Base-by-base conservation (phyloP, 805 yeast species). In the Priceomyces melissophilus region DNA sequence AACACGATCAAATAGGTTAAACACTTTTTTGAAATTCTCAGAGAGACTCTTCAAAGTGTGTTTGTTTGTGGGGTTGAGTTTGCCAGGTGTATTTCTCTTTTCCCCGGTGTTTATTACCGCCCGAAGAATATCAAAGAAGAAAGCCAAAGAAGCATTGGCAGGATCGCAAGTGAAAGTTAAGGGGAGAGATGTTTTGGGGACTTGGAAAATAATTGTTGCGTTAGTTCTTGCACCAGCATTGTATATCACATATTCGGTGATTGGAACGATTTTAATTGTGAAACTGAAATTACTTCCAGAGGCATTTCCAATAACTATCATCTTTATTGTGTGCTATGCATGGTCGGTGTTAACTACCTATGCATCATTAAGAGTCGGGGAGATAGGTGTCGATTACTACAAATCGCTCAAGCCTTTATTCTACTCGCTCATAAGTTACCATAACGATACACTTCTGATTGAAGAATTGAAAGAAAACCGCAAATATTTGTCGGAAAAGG, bases 191-290 rank as follows among this genome's bases (percentile, higher is more conserved):
- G 74, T 69, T 16, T 50, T 69, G 35, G 64, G 69, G 5, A 63
- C 73, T 1, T 69, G 74, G 74, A 69, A 69, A 45, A 67, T 67
- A 12, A 46, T 69, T 25, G 73, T 69, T 27, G 73, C 73, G 0
- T 52, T 69, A 37, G 67, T 60, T 1, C 48, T 67, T 27, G 74
- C 74, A 1, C 74, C 74, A 3, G 52, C 57, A 28, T 55, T 69
- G 16, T 68, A 69, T 45, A 58, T 64, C 3, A 63, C 68, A 35
- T 68, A 65, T 50, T 67, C 72, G 2, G 48, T 63, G 8, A 47
- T 65, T 26, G 70, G 67, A 3, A 61, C 66, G 1, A 17, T 55
- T 6, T 35, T 58, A 12, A 46, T 57, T n/a, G 38, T 53, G 20
- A 49, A 48, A 25, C 38, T 38, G 46, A 35, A 35, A 25, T 42